Evolutionary conservation across 257 asterid species (phyloP), one percentile per base, ranked within the genome.

Genomic region (Parsonsia alboflavescens): DNA sequence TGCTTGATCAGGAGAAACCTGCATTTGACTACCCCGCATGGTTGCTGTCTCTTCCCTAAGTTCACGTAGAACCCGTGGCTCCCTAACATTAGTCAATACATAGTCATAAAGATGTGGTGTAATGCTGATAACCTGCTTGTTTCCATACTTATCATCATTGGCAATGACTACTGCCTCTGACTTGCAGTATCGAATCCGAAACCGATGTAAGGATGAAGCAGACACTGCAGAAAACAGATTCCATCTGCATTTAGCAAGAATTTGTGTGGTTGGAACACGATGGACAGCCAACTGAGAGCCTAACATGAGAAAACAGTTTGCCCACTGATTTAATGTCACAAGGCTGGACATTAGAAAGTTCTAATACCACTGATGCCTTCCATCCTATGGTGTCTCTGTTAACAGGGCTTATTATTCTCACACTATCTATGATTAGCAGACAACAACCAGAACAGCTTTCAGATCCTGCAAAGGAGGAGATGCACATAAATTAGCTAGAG

Each of bases 1-100:
- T 10, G 96, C 97, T 83, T 94, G 97, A 86, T 94, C 99, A 44
- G 99, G 97, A 56, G 99, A 94, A 45, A 90, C 95, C 93, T 94
- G 97, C 99, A 90, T 92, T 71, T 90, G 99, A 79, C 96, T 90
- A 33, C 97, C 97, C 9, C 77, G 91, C 96, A 89, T 84, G 61
- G 85, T 77, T 22, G 96, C 86, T 67, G 99, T 94, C 88, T 92
- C 99, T 87, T 90, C 96, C 76, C 99, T 93, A 68, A 94, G 97
- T 80, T 94, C 92, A 16, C 92, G 85, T 81, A 94, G 74, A 80
- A 92, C 85, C 91, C 89, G 89, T 50, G 97, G 95, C 81, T 94
- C 99, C 83, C 97, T 89, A 41, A 90, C 92, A 82, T 94, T 94
- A 50, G 84, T 80, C 87, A 94, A 76, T 70, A 92, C 68, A 84